Evolutionary conservation across 1,139 yeast species (phyloP).

Genomic region (Arxiozyma slooffiae): DNA sequence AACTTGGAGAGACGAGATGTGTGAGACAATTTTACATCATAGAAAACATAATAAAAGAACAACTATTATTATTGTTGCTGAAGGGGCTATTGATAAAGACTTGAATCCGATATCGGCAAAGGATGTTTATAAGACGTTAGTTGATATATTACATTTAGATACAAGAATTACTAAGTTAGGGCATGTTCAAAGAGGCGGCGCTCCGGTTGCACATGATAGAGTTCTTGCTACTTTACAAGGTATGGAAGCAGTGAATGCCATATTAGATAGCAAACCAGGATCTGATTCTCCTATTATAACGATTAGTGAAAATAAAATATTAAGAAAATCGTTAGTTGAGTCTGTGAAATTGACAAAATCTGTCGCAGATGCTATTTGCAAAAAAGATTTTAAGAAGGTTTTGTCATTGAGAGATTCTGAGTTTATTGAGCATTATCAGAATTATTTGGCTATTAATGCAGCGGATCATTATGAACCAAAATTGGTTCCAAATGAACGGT

Average conservation of each 20-base stretch:
- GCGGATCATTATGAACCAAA: constrained; percentile 50
- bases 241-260: constrained; percentile 93
- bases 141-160: constrained; percentile 68
- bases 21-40: constrained; percentile 60
- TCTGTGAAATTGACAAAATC: constrained; percentile 79
- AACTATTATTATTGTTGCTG: constrained; percentile 92
- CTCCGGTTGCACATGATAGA: constrained; percentile 91
- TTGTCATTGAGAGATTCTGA: constrained; percentile 83
- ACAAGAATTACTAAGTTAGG: constrained; percentile 92
- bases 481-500: constrained; percentile 41
- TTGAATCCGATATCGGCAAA: constrained; percentile 71
- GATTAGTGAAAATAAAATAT: constrained; percentile 74
- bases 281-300: constrained; percentile 96
- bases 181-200: constrained; percentile 97
- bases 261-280: constrained; percentile 74
- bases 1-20: constrained; percentile 68
- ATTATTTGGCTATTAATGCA: constrained; percentile 59
- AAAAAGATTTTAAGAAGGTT: constrained; percentile 74
- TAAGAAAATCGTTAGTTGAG: constrained; percentile 73
- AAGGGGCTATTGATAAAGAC: constrained; percentile 85
- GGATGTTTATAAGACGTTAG: constrained; percentile 70
- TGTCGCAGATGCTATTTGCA: constrained; percentile 76
- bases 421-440: constrained; percentile 66
- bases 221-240: constrained; percentile 90
- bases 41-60: constrained; percentile 82